Evolutionary conservation across 2,329 filamentous ascomycete genomes (phyloP).

Genomic region (Aspergillus puulaauensis): DNA sequence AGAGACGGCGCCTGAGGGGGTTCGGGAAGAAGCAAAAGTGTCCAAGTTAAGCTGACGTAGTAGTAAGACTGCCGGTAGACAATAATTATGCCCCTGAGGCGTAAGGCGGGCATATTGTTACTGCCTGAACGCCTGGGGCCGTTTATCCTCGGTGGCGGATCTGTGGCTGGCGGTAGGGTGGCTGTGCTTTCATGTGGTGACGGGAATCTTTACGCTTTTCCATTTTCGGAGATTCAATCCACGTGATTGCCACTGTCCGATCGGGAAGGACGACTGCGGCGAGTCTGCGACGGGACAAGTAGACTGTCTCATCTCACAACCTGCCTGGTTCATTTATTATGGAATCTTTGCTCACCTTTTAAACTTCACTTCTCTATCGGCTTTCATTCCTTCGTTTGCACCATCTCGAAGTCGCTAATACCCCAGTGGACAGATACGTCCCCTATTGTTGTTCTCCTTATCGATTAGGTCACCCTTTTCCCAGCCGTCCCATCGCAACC

Average conservation of each 20-base stretch:
- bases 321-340: neutral
- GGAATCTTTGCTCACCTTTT: neutral
- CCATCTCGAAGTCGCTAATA: neutral
- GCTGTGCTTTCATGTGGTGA: slow-evolving; percentile 23
- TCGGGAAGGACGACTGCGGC: slow-evolving; percentile 16
- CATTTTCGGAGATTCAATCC: slow-evolving; percentile 15
- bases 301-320: slow-evolving; percentile 1
- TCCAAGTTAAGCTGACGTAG: neutral
- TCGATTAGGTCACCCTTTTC: slow-evolving; percentile 28
- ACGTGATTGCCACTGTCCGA: slow-evolving; percentile 3
- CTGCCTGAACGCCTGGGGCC: slow-evolving; percentile 6
- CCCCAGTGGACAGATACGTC: slow-evolving; percentile 24
- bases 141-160: neutral
- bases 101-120: neutral
- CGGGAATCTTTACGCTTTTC: slow-evolving; percentile 13
- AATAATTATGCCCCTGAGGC: slow-evolving; percentile 1
- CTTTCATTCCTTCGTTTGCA: slow-evolving; percentile 2
- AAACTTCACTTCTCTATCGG: neutral
- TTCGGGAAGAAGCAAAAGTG: neutral
- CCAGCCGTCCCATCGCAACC: slow-evolving; percentile 2
- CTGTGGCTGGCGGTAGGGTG: slow-evolving; percentile 11
- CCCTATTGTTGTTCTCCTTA: slow-evolving; percentile 30
- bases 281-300: slow-evolving; percentile 1
- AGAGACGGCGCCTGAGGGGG: neutral
- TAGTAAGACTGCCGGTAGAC: neutral